These are phyloP conservation scores for Pisolithus tinctorius DNA, from an alignment of 768 basidiomycete genomes.

Conservation along the genomic window DNA sequence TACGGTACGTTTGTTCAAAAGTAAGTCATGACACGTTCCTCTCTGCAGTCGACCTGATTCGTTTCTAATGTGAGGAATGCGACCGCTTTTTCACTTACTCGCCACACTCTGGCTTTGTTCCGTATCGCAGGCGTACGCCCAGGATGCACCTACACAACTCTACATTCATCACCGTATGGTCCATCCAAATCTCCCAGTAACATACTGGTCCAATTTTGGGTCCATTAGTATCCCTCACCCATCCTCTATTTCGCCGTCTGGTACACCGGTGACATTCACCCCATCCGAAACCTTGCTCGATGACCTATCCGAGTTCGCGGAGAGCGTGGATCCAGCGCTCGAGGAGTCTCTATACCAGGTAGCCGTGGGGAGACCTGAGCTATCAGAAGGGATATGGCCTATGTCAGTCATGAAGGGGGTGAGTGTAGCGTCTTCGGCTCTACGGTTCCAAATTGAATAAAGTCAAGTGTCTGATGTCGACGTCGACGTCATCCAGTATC, in stretches of 20 bases:
- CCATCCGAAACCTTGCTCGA: constrained; percentile 36
- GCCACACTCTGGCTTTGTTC: constrained; percentile 1
- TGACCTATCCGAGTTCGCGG: constrained; percentile 42
- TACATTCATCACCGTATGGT: constrained; percentile 25
- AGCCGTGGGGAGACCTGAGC: constrained; percentile 48
- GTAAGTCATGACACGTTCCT: neutral
- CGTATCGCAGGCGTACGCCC: constrained; percentile 4
- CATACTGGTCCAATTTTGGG: constrained; percentile 20
- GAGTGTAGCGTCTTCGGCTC: constrained; percentile 34
- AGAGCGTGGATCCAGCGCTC: constrained; percentile 30
- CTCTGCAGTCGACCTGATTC: neutral
- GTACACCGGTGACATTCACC: constrained; percentile 28
- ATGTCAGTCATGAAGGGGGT: constrained; percentile 32
- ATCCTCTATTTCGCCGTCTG: constrained; percentile 30
- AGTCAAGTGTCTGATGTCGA: constrained; percentile 61
- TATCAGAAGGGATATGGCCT: constrained; percentile 28
- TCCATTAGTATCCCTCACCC: constrained; percentile 17
- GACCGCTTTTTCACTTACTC: constrained; percentile 4
- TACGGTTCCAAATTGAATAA: constrained; percentile 2
- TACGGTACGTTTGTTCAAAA: neutral
- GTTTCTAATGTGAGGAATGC: neutral
- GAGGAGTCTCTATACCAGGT: constrained; percentile 61
- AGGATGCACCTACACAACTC: constrained; percentile 7
- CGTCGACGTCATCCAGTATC: constrained; percentile 47
- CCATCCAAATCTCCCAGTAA: constrained; percentile 24